These are phyloP conservation scores for Rhynchosporium agropyri DNA, from an alignment of 2,329 filamentous ascomycete genomes.

Conservation along the genomic window DNA sequence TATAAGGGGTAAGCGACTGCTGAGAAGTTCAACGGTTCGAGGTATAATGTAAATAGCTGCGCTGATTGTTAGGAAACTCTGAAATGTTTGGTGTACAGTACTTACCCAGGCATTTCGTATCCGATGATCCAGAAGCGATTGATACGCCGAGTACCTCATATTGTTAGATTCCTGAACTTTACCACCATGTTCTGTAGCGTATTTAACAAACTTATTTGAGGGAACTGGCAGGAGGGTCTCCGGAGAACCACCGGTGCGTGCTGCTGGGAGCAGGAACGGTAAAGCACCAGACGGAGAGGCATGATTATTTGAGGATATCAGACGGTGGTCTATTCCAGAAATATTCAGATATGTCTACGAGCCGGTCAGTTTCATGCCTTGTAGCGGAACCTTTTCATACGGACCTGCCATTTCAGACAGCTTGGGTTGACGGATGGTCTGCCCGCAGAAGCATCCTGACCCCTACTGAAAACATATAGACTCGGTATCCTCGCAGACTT, in stretches of 20 bases:
- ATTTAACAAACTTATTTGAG: conserved; percentile 69
- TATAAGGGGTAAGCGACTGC: conserved; percentile 72
- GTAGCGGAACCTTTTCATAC: conserved; percentile 37
- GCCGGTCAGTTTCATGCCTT: conserved; percentile 18
- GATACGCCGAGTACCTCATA: conserved; percentile 68
- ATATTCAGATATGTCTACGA: conserved; percentile 80
- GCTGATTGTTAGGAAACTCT: conserved; percentile 11
- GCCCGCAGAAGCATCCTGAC: conserved; percentile 61
- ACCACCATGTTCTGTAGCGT: conserved; percentile 57
- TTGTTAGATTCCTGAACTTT: conserved; percentile 52
- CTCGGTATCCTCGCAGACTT: conserved; percentile 49
- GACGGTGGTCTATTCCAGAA: conserved; percentile 65
- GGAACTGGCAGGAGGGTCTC: conserved; percentile 52
- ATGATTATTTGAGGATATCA: conserved; percentile 82
- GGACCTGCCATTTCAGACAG: conserved; percentile 95
- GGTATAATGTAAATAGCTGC: conserved; percentile 79
- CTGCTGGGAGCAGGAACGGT: conserved; percentile 75
- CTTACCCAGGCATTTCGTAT: conserved; percentile 85
- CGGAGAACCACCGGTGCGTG: conserved; percentile 39
- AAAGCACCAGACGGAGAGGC: conserved; percentile 87
- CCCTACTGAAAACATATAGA: conserved; percentile 78
- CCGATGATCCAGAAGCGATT: conserved; percentile 72
- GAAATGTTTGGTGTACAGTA: conserved; percentile 19
- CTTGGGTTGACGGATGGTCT: conserved; percentile 85
- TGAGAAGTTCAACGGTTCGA: conserved; percentile 66